phyloP scores from a whole-genome alignment of 306 rosid species.

The Canavalia gladiata region DNA sequence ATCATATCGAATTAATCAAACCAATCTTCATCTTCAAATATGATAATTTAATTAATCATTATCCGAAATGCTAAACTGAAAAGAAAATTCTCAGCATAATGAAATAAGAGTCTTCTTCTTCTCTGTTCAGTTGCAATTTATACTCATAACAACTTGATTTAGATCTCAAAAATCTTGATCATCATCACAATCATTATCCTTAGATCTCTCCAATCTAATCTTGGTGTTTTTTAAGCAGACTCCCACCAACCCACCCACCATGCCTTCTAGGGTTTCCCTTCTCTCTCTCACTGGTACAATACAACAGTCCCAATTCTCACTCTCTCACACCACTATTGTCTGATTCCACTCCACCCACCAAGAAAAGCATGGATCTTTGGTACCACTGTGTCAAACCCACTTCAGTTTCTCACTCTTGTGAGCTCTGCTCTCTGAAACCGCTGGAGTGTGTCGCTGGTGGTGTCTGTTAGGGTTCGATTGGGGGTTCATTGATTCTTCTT shows the following conservation, averaged over 20 bases:
- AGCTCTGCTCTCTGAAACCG: constrained; percentile 7
- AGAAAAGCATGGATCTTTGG: constrained; percentile 12
- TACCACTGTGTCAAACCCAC: constrained; percentile 4
- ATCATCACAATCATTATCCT: background rate
- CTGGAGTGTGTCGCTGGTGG: background rate
- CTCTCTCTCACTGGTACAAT: constrained; percentile 39
- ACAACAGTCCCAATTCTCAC: constrained; percentile 30
- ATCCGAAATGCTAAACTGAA: too few species aligned
- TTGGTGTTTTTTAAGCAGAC: background rate
- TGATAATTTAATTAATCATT: too few species aligned
- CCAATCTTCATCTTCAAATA: background rate
- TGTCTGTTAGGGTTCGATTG: constrained; percentile 3
- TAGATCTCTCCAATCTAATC: constrained; percentile 16
- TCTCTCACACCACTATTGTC: constrained; percentile 3
- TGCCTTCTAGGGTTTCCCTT: constrained; percentile 51
- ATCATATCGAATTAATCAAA: background rate
- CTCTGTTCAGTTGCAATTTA: background rate
- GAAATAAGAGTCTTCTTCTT: background rate
- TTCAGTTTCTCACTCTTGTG: constrained; percentile 11
- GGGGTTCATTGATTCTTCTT: background rate
- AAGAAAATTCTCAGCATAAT: too few species aligned
- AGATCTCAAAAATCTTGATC: constrained; percentile 44
- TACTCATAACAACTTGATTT: background rate
- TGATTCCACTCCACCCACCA: constrained; percentile 14
- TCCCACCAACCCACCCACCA: constrained; percentile 34